Conservation (phyloP, 108 stramenopile genomes). For the Skeletonema potamos region DNA sequence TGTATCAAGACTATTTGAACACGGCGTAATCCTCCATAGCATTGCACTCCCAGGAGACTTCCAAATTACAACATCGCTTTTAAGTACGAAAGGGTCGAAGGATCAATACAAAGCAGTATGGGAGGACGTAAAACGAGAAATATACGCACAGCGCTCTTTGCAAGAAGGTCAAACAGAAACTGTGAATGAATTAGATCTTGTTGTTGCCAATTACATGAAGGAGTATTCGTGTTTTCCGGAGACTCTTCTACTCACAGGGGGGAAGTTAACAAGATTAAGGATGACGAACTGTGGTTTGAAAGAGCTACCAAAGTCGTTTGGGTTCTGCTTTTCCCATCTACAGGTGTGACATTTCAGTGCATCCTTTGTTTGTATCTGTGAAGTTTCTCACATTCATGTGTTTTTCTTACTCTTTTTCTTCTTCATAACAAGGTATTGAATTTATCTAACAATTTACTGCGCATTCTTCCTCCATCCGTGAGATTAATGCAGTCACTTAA, state of each 20-base stretch:
- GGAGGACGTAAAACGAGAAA: slow-evolving; percentile 13
- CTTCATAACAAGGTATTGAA: slow-evolving; percentile 25
- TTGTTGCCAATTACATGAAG: background rate
- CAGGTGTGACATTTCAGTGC: slow-evolving; percentile 22
- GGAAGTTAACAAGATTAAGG: slow-evolving; percentile 8
- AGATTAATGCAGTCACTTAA: slow-evolving; percentile 18
- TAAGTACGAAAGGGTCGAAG: background rate
- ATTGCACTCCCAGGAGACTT: slow-evolving; percentile 19
- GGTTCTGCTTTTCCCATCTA: slow-evolving; percentile 24
- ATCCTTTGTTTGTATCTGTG: background rate
- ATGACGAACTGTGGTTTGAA: slow-evolving; percentile 16
- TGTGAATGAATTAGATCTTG: background rate
- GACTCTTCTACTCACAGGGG: slow-evolving; percentile 29
- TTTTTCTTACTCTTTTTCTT: background rate
- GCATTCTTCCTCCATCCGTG: slow-evolving; percentile 23
- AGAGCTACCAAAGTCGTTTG: slow-evolving; percentile 33
- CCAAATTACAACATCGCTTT: background rate
- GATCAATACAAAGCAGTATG: slow-evolving; percentile 3
- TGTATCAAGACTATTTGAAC: slow-evolving; percentile 4
- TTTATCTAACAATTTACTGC: slow-evolving; percentile 30
- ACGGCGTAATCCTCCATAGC: slow-evolving; percentile 18
- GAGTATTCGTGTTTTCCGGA: slow-evolving; percentile 25
- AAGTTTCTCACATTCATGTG: background rate
- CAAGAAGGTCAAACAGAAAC: background rate
- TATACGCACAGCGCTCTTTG: background rate